phyloP scores from a whole-genome alignment of 768 basidiomycete genomes.

The Podaxis pistillaris region DNA sequence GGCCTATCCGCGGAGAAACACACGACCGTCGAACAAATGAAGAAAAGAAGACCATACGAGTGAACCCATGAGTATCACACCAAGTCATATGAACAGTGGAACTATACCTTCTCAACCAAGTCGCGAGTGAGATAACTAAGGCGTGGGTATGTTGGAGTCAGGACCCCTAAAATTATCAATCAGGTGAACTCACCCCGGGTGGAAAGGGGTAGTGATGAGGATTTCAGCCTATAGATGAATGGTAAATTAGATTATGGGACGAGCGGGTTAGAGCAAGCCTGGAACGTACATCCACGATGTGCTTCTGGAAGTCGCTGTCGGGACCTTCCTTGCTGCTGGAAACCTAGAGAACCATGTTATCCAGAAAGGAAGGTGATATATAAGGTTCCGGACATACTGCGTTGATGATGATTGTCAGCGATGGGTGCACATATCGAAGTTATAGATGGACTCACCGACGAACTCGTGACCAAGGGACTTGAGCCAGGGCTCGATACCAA shows the following conservation, averaged over 20 bases:
- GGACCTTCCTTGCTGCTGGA: slow-evolving; percentile 83
- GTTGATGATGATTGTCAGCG: background rate
- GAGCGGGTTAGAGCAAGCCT: background rate
- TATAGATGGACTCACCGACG: slow-evolving; percentile 45
- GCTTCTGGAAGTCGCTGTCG: slow-evolving; percentile 78
- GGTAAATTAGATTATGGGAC: slow-evolving; percentile 14
- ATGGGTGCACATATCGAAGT: background rate
- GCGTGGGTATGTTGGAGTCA: background rate
- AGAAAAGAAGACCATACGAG: background rate
- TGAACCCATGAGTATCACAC: background rate
- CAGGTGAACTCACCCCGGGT: slow-evolving; percentile 51
- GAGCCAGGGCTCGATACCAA: slow-evolving; percentile 72
- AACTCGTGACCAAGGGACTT: slow-evolving; percentile 72
- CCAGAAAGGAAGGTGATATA: background rate
- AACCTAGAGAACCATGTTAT: slow-evolving; percentile 39
- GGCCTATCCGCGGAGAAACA: slow-evolving; percentile 42
- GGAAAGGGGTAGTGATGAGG: slow-evolving; percentile 83
- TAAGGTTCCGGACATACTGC: slow-evolving; percentile 4
- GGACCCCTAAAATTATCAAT: slow-evolving; percentile 3
- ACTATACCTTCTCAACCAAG: slow-evolving; percentile 59
- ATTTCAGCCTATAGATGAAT: slow-evolving; percentile 59
- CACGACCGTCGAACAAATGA: background rate
- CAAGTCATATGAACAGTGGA: background rate
- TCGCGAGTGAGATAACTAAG: slow-evolving; percentile 68
- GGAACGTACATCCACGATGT: slow-evolving; percentile 68